Evolutionary conservation across 306 rosid species (phyloP).

Genomic region (Quercus ilex): DNA sequence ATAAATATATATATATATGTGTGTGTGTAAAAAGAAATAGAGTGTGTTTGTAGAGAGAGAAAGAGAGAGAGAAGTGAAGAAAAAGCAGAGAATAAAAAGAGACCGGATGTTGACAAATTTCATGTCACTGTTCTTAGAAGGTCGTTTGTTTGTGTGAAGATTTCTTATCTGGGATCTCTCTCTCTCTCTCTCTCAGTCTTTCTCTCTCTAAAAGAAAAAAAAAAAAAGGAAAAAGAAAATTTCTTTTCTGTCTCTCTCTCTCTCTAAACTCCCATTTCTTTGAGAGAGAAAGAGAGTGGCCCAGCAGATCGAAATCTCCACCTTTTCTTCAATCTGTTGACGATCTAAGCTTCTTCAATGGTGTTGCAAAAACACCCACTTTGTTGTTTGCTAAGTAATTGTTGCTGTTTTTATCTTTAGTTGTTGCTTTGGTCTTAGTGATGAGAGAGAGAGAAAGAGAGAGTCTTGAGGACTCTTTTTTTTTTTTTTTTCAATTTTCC

Average conservation of each 20-base stretch:
- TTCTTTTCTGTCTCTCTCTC: constrained; percentile 33
- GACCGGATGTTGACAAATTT: constrained; percentile 99
- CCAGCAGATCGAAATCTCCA: constrained; percentile 96
- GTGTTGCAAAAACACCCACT: constrained; percentile 57
- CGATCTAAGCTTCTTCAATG: constrained; percentile 77
- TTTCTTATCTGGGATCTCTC: constrained; percentile 99
- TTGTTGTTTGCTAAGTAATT: constrained; percentile 36
- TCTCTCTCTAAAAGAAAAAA: constrained; percentile 30
- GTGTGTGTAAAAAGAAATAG: constrained; percentile 5
- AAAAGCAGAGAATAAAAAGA: constrained; percentile 96
- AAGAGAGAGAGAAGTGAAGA: constrained; percentile 54
- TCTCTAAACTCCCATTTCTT: constrained; percentile 30
- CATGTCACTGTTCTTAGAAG: constrained; percentile 99
- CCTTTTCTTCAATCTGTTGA: constrained; percentile 55
- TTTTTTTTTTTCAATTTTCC: constrained; percentile 16
- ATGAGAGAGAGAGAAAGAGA: constrained; percentile 24
- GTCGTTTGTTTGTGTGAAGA: constrained; percentile 93
- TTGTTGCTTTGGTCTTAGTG: constrained; percentile 35
- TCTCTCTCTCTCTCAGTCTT: constrained; percentile 32
- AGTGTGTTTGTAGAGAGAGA: background rate
- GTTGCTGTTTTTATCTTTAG: constrained; percentile 21
- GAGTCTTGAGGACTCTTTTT: constrained; percentile 18
- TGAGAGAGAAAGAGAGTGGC: constrained; percentile 61
- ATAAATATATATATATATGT: background rate
- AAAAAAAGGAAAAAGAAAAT: constrained; percentile 1